Base-by-base conservation (phyloP, 495 filamentous ascomycete species). In the Daldinia decipiens region DNA sequence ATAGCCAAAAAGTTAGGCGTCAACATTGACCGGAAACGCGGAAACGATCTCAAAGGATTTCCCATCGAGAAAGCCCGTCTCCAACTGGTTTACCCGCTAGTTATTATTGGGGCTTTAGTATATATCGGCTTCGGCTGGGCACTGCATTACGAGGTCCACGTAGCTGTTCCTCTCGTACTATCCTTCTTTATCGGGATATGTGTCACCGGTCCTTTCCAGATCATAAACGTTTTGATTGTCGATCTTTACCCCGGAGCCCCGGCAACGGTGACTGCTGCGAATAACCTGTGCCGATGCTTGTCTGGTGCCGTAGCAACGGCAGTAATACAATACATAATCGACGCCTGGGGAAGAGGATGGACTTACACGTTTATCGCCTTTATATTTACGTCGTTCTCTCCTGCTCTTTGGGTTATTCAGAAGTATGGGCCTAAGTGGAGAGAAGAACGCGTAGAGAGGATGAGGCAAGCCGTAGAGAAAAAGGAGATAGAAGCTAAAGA, bases 21-120 rank as follows among this genome's bases (percentile, higher is more conserved):
- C 29, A 80, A 79, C 3, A 73, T 88, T 26, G 80, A 85, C 24
- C 82, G 81, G 38, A 84, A 83, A 54, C 83, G 84, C 2, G 81
- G 83, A 12, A 81, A 84, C 40, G 84, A 90, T 59, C 76, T 89
- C 15, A 70, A 72, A 2, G 77, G 82, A 5, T 92, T 90, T 43
- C 90, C 90, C 8, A 87, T 92, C 53, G 90, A 92, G 67, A 82
- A 83, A 54, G 89, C 88, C 7, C 84, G 90, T 21, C 79, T 90
- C 32, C 77, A 88, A 61, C 79, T 87, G 13, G 81, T 86, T 13
- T 82, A 83, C 59, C 85, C 86, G 0, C 51, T 85, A 0, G 64
- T 86, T n/a, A 59, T 72, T 2, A 29, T 85, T 1, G 84, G 83
- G 11, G 68, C 81, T 1, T 67, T 67, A 3, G 77, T 80, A 1